Evolutionary conservation across 495 filamentous ascomycete species (phyloP), one percentile per base, ranked within the genome.

Genomic region (Xylaria castorea): DNA sequence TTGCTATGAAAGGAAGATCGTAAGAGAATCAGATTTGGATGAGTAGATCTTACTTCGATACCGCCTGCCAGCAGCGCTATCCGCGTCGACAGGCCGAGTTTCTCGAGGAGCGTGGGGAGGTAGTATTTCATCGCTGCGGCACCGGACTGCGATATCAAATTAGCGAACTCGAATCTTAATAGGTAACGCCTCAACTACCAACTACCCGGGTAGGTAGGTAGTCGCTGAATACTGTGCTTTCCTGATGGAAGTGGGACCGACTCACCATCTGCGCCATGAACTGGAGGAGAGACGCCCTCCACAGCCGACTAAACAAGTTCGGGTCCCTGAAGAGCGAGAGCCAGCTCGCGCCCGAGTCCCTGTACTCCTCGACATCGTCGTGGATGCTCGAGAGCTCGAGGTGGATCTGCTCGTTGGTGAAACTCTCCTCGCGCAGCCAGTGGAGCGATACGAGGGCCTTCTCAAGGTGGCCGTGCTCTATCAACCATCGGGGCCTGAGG

Each of bases 41-140:
- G n/a, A n/a, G n/a, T n/a, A 18, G 48, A 5, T 0, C 57, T 63
- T 60, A 80, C 82, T 70, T 87, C 86, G 34, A 87, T 86, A 4
- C 85, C 85, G 4, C 85, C 83, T 0, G 84, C 83, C 68, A 87
- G 77, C 62, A 88, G 75, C 0, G 86, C 80, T 8, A 84, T 65
- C 25, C 84, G 81, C 7, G 80, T 79, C 62, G 80, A 74, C 0
- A 88, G 75, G 1, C 86, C 86, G 25, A 87, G 73, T 9, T 80
- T 80, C 46, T 81, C 78, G 62, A 88, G 86, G 8, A 87, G 83
- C 0, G 79, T 79, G 0, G 86, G 86, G 1, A 88, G 79, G 55
- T 87, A 88, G 64, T 87, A 88, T 66, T 87, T 87, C 86, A 88
- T 87, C 1, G 85, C 84, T 0, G 85, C 85, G 18, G 84, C 84